Percentiles rank a stretch among this genome's conserved stretches.
Evolutionary conservation across 1,139 yeast species (phyloP).

Genomic region (Candida sp.): DNA sequence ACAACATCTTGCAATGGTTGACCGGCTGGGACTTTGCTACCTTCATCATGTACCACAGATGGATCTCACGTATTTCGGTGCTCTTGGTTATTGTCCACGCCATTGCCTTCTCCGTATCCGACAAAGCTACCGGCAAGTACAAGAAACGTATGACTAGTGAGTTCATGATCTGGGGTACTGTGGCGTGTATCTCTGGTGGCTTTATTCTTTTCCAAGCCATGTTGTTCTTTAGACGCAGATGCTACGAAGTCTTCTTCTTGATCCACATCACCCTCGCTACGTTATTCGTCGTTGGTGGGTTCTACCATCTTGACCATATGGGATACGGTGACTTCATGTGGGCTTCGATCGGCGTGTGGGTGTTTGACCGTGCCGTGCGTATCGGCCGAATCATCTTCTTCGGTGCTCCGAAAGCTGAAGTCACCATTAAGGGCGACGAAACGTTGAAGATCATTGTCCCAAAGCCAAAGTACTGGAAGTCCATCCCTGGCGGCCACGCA

Average conservation of each 20-base stretch:
- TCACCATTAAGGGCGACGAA: conserved; percentile 38
- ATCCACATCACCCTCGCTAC: conserved; percentile 42
- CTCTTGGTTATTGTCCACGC: conserved; percentile 28
- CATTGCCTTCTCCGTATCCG: conserved; percentile 21
- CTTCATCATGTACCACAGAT: conserved; percentile 32
- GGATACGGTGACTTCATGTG: conserved; percentile 41
- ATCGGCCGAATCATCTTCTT: conserved; percentile 30
- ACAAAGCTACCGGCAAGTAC: conserved; percentile 17
- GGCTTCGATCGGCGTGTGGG: conserved; percentile 46
- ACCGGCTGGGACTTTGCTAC: conserved; percentile 32
- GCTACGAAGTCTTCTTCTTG: conserved; percentile 43
- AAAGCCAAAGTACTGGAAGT: conserved; percentile 39
- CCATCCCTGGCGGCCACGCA: conserved; percentile 54
- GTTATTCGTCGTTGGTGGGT: conserved; percentile 40
- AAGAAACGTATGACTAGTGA: conserved; percentile 14
- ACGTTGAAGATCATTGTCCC: conserved; percentile 43
- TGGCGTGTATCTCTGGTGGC: conserved; percentile 35
- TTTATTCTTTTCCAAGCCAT: conserved; percentile 39
- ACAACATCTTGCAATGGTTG: conserved; percentile 35
- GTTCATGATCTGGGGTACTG: conserved; percentile 54
- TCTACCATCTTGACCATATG: conserved; percentile 35
- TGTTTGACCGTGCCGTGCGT: conserved; percentile 39
- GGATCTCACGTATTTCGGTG: conserved; percentile 33
- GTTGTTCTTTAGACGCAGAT: conserved; percentile 36
- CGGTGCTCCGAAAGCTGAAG: conserved; percentile 39